Base-by-base conservation (phyloP, 257 asterid genomes). In the Gentiana straminea region DNA sequence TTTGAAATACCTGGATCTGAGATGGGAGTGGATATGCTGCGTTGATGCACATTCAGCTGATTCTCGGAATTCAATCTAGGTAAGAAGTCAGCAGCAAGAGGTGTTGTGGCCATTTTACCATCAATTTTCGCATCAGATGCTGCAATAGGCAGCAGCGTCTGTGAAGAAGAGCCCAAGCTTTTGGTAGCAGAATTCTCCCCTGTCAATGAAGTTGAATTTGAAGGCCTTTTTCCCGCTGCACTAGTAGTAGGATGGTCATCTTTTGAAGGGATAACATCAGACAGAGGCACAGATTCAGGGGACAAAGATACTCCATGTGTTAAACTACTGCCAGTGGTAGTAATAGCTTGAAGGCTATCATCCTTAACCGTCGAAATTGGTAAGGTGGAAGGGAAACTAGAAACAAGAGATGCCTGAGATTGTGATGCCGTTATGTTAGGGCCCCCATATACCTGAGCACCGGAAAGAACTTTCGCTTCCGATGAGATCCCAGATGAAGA, bases 381-480 rank as follows among this genome's bases (percentile, higher is more conserved):
- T 37, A 63, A 67, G 38, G 73, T 45, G 53, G 82, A 67, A 52
- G 75, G 48, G 60, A 77, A 65, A 34, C 33, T 64, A 38, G 58
- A 55, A 52, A 75, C 62, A 67, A 73, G 55, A 62, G 73, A 57
- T 54, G 73, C 58, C 66, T 67, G 82, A 64, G 67, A 53, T 52
- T 59, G 78, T 66, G 75, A 68, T 51, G n/a, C 46, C 63, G 63
- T 71, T 64, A 72, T 74, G 65, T 65, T 71, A 39, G 62, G 59
- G 47, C 54, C 70, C 33, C 37, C 47, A 61, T 37, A 76, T 68
- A 71, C 69, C 61, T 73, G 80, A 57, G 84, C 70, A 64, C 49
- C 51, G 57, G 74, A 49, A 46, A 66, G 57, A 12, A 52, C 32
- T 43, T 48, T 46, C 39, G 10, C 24, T 24, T 24, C 53, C 35